Base-by-base conservation (phyloP, 768 basidiomycete genomes). In the Amanita fuliginea region DNA sequence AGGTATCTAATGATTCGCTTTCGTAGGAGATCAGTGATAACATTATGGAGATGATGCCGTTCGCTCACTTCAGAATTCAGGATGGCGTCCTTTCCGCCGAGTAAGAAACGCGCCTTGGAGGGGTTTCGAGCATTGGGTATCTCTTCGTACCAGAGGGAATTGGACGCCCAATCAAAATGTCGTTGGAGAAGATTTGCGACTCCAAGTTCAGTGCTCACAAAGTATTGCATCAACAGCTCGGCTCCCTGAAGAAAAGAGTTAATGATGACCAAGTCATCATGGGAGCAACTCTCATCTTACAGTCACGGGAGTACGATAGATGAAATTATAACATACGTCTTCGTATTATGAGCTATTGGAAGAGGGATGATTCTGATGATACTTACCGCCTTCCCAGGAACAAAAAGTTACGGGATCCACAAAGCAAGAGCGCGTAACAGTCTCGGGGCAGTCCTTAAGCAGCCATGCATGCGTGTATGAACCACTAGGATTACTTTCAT, bases 321-420 rank as follows among this genome's bases (percentile, higher is more conserved):
- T 69, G 65, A 95, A 95, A 60, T 91, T 92, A 67, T 86, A 87
- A 62, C 92, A 94, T 22, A 94, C 80, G 64, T 92, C 90, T 86
- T 57, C 18, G 22, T 18, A 46, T 10, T n/a, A 40, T 47, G 49
- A 22, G 30, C 36, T 51, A 28, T 50, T 40, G 37, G 30, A 37
- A 19, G 46, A 28, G 41, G 22, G 14, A 18, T 51, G n/a, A 10
- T 28, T 8, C 36, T n/a, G 18, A 44, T 8, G 51, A 34, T 7
- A 71, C 77, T 52, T 57, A 85, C 86, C 85, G 52, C 91, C 92
- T 75, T 96, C 93, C 92, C 92, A 97, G 5, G 85, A 80, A 63
- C 90, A 93, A 64, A 93, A 90, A 0, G 84, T 78, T 24, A 87
- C 84, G 7, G 94, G 91, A 59, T 98, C 94, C 28, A 93, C 83